phyloP scores from a whole-genome alignment of 495 filamentous ascomycete species.

The Penicillium goetzii region DNA sequence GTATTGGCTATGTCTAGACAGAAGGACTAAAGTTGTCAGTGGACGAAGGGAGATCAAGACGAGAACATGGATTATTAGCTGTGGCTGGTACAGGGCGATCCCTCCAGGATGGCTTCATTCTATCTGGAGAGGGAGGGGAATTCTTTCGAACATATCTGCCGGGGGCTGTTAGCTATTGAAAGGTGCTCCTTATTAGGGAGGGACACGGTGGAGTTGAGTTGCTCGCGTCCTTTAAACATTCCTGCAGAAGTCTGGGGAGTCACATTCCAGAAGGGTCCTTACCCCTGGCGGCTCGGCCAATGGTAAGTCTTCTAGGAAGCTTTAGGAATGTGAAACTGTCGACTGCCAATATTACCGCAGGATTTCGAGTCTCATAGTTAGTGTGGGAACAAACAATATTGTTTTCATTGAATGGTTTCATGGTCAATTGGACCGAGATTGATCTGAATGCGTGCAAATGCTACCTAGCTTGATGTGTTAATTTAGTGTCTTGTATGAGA shows the following conservation, averaged over 20 bases:
- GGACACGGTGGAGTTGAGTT: not conserved
- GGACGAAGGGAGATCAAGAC: too few relatives aligned
- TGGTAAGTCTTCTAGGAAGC: not conserved
- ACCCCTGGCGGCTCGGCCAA: not conserved
- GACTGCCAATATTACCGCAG: not conserved
- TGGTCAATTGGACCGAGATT: not conserved
- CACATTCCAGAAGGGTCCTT: slow-evolving; percentile 2
- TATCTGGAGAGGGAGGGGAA: not conserved
- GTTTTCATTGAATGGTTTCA: not conserved
- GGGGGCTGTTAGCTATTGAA: not conserved
- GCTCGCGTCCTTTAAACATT: not conserved
- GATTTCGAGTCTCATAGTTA: not conserved
- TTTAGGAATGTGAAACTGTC: not conserved
- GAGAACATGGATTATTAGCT: not conserved
- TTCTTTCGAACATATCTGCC: not conserved
- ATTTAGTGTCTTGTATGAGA: too few relatives aligned
- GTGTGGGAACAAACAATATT: not conserved
- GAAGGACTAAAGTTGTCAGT: not conserved
- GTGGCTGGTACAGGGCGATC: not conserved
- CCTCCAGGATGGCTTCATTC: not conserved
- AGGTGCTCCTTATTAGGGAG: not conserved
- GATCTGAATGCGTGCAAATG: not conserved
- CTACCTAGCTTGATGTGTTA: too few relatives aligned
- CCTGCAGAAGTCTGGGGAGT: slow-evolving; percentile 7
- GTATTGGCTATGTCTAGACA: not conserved